These are phyloP conservation scores for Asparagopsis taxiformis DNA, from an alignment of 31 red algal species.

Conservation along the genomic window DNA sequence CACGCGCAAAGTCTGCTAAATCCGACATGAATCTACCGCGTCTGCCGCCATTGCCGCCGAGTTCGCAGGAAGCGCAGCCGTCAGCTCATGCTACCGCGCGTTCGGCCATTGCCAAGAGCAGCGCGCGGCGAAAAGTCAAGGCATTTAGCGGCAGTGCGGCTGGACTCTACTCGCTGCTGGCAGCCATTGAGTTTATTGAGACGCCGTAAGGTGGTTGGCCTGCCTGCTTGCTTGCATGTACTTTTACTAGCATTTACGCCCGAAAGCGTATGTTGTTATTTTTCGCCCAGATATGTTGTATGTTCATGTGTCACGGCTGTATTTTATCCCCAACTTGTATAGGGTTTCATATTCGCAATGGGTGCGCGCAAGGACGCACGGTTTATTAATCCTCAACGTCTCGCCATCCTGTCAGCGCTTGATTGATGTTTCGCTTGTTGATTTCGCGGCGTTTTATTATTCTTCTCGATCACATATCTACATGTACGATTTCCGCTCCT, in stretches of 20 bases:
- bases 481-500: background rate
- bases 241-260: background rate
- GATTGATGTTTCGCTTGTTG: background rate
- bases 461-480: background rate
- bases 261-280: background rate
- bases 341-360: too few relatives aligned
- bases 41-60: background rate
- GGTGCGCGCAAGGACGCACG: too few relatives aligned
- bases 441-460: background rate
- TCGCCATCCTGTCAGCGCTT: too few relatives aligned
- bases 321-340: too few relatives aligned
- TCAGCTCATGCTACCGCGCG: too few relatives aligned
- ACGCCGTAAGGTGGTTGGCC: background rate
- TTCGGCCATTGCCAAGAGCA: too few relatives aligned
- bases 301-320: too few relatives aligned
- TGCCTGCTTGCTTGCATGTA: background rate
- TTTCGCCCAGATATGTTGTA: too few relatives aligned
- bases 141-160: constrained; percentile 16
- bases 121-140: too few relatives aligned
- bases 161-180: constrained; percentile 26
- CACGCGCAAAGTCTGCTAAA: background rate
- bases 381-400: too few relatives aligned
- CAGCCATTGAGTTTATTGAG: constrained; percentile 36
- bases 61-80: constrained; percentile 13
- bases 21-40: background rate